phyloP scores from a whole-genome alignment of 2,329 filamentous ascomycete genomes.

The Pyricularia grisea region DNA sequence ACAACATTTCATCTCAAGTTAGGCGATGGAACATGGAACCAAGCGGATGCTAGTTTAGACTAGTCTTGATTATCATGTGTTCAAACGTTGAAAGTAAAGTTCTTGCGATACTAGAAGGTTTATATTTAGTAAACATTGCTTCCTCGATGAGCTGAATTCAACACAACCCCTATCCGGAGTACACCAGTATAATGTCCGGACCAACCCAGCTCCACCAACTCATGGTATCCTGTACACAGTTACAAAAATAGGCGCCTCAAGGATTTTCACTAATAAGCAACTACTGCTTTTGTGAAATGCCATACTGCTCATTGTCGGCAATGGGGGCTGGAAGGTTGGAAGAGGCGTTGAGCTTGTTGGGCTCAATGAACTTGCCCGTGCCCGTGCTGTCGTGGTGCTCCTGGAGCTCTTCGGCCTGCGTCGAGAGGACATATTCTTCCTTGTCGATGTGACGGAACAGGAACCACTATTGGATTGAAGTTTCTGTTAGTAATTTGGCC shows the following conservation, averaged over 20 bases:
- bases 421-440: constrained; percentile 32
- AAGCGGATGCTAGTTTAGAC: neutral
- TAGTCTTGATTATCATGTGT: neutral
- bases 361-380: constrained; percentile 10
- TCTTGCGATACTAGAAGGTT: neutral
- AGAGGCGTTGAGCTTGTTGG: constrained; percentile 15
- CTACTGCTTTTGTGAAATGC: constrained; percentile 20
- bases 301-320: constrained; percentile 17
- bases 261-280: neutral
- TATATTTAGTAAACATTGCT: neutral
- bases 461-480: constrained; percentile 26
- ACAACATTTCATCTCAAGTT: neutral
- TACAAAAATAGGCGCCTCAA: neutral
- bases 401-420: constrained; percentile 20
- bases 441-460: constrained; percentile 35
- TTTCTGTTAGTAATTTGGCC: neutral
- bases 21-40: neutral
- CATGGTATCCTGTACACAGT: neutral
- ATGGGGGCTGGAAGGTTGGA: constrained; percentile 15
- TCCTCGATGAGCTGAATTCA: neutral
- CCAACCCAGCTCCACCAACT: no score
- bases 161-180: neutral
- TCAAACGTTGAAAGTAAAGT: neutral
- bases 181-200: no score
- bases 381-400: constrained; percentile 8